These are phyloP conservation scores for Taiozyma sp. DNA, from an alignment of 1,139 yeast species.

Conservation along the genomic window DNA sequence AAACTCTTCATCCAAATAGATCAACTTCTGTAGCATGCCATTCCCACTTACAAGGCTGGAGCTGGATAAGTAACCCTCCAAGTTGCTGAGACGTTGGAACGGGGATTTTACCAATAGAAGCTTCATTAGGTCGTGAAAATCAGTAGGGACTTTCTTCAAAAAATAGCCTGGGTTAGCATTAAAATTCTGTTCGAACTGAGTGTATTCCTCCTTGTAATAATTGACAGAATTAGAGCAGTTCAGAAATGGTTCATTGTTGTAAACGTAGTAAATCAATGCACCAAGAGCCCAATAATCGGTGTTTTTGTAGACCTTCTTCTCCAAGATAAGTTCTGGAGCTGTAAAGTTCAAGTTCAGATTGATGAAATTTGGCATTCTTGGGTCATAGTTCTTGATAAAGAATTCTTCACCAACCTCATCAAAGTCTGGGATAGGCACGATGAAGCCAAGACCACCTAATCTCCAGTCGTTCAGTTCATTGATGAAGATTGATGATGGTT, in stretches of 20 bases:
- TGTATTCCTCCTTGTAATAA: slow-evolving; percentile 45
- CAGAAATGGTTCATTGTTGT: slow-evolving; percentile 42
- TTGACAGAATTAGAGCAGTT: slow-evolving; percentile 43
- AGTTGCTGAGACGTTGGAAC: slow-evolving; percentile 28
- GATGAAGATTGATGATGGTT: slow-evolving; percentile 72
- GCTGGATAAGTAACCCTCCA: slow-evolving; percentile 11
- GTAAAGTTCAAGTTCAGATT: slow-evolving; percentile 69
- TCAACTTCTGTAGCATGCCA: slow-evolving; percentile 5
- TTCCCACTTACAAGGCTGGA: slow-evolving; percentile 2
- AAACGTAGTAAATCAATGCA: slow-evolving; percentile 64
- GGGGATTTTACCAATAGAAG: slow-evolving; percentile 37
- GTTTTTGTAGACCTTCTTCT: slow-evolving; percentile 54
- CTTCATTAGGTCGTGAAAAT: slow-evolving; percentile 31
- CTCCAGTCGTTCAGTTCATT: slow-evolving; percentile 95
- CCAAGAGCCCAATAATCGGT: slow-evolving; percentile 87
- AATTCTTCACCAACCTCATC: slow-evolving; percentile 34
- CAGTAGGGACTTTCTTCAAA: slow-evolving; percentile 45
- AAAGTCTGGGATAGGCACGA: slow-evolving; percentile 40
- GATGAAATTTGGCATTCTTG: slow-evolving; percentile 69
- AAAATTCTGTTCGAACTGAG: slow-evolving; percentile 35
- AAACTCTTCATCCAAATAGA: slow-evolving; percentile 11
- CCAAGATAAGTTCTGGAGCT: slow-evolving; percentile 70
- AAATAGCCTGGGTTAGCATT: slow-evolving; percentile 45
- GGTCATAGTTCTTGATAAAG: slow-evolving; percentile 43
- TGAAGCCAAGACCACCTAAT: slow-evolving; percentile 66